A percentile compares a stretch with the other conserved stretches of the same genome.
Evolutionary conservation across 2,329 filamentous ascomycete genomes (phyloP).

Genomic region (Chaetomiaceae sp.): DNA sequence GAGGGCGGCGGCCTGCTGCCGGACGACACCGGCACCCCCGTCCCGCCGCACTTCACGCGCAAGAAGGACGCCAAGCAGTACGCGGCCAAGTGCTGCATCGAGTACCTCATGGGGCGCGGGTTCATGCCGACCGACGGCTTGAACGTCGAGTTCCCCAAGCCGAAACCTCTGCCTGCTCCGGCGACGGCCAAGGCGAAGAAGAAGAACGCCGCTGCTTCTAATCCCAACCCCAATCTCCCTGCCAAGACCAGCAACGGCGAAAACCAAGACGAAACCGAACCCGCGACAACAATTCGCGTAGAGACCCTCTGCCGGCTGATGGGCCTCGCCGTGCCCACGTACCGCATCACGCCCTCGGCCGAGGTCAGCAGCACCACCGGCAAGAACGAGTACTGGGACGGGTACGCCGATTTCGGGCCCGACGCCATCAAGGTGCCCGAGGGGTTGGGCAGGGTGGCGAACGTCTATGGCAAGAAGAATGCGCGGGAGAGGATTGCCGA

Average conservation of each 20-base stretch:
- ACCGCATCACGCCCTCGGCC: constrained; percentile 28
- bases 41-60: constrained; percentile 36
- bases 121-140: constrained; percentile 28
- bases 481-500: constrained; percentile 39
- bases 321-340: constrained; percentile 33
- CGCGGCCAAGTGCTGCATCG: constrained; percentile 45
- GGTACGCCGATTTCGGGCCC: constrained; percentile 33
- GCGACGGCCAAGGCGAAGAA: neutral
- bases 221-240: neutral
- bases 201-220: neutral
- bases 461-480: constrained; percentile 33
- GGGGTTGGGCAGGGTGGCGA: constrained; percentile 32
- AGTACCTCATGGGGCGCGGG: constrained; percentile 30
- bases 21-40: constrained; percentile 19
- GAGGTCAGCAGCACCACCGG: neutral
- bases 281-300: constrained; percentile 28
- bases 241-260: neutral
- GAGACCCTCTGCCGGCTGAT: constrained; percentile 33
- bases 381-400: constrained; percentile 34
- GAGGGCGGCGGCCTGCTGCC: constrained; percentile 30
- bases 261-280: constrained; percentile 6
- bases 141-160: constrained; percentile 20
- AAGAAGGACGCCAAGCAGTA: constrained; percentile 54
- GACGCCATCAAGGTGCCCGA: constrained; percentile 29
- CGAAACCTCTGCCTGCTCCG: neutral